Conservation (phyloP, 345 rosid genomes). For the Eucalyptus lansdowneana region DNA sequence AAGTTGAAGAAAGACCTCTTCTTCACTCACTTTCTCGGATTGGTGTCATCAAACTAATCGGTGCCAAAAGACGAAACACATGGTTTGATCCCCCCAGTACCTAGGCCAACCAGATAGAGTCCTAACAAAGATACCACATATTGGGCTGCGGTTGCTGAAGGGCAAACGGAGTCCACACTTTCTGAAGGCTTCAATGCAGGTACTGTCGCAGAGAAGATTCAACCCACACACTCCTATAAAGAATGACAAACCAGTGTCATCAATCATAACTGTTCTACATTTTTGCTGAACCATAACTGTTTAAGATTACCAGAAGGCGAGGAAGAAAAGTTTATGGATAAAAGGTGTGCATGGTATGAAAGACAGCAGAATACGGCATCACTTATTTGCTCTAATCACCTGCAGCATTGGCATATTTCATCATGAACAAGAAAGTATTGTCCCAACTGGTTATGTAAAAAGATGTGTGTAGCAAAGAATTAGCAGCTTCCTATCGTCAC, state of each 20-base stretch:
- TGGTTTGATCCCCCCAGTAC: slow-evolving; percentile 36
- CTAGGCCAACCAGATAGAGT: slow-evolving; percentile 26
- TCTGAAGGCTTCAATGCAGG: slow-evolving; percentile 17
- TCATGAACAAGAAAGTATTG: too few relatives aligned
- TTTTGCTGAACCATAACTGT: too few relatives aligned
- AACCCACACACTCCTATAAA: slow-evolving; percentile 20
- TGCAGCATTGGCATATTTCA: too few relatives aligned
- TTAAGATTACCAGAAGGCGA: too few relatives aligned
- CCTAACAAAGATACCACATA: slow-evolving; percentile 21
- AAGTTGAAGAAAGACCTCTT: slow-evolving; percentile 22
- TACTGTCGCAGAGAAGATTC: slow-evolving; percentile 27
- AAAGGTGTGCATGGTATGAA: too few relatives aligned
- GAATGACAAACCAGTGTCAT: not conserved
- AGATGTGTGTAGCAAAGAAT: too few relatives aligned
- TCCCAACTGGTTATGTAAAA: too few relatives aligned
- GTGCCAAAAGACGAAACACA: slow-evolving; percentile 28
- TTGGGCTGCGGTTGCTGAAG: slow-evolving; percentile 18
- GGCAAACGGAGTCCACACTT: slow-evolving; percentile 18
- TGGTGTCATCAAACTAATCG: slow-evolving; percentile 27
- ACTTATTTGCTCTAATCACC: too few relatives aligned
- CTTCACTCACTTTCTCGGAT: slow-evolving; percentile 9
- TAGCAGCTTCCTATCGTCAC: too few relatives aligned
- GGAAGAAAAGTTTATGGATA: too few relatives aligned
- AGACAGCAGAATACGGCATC: too few relatives aligned
- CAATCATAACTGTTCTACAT: not conserved